Evolutionary conservation across 495 filamentous ascomycete genomes (phyloP).

Genomic region (Talaromyces wortmannii): DNA sequence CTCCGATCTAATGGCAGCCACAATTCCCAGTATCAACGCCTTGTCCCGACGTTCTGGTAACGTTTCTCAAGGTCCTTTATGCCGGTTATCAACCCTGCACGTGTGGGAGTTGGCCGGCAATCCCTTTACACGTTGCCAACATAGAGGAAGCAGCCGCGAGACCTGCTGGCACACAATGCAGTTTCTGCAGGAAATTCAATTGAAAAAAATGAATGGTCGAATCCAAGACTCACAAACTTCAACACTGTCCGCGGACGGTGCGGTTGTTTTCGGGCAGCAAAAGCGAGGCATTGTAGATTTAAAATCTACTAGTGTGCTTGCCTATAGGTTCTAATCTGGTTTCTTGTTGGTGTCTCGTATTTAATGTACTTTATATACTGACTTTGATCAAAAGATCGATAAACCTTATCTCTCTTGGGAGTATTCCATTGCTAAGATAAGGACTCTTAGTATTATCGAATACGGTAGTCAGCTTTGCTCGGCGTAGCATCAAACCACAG

Average conservation of each 20-base stretch:
- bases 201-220: neutral
- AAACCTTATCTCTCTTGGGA: too few relatives aligned
- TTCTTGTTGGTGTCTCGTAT: too few relatives aligned
- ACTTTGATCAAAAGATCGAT: too few relatives aligned
- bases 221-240: neutral
- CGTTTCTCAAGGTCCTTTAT: neutral
- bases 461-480: too few relatives aligned
- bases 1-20: conserved; percentile 4
- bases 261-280: neutral
- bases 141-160: neutral
- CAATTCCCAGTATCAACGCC: neutral
- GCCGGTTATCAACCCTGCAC: neutral
- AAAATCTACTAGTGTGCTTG: too few relatives aligned
- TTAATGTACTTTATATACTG: too few relatives aligned
- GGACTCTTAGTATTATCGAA: too few relatives aligned
- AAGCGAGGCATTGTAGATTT: too few relatives aligned
- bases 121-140: neutral
- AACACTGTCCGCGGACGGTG: neutral
- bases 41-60: neutral
- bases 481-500: too few relatives aligned
- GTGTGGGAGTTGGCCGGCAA: neutral
- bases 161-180: neutral
- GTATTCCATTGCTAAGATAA: too few relatives aligned
- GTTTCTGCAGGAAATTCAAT: neutral
- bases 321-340: too few relatives aligned